Base-by-base conservation (phyloP, 352 stramenopile species). In the Phytophthora macrochlamydospora region DNA sequence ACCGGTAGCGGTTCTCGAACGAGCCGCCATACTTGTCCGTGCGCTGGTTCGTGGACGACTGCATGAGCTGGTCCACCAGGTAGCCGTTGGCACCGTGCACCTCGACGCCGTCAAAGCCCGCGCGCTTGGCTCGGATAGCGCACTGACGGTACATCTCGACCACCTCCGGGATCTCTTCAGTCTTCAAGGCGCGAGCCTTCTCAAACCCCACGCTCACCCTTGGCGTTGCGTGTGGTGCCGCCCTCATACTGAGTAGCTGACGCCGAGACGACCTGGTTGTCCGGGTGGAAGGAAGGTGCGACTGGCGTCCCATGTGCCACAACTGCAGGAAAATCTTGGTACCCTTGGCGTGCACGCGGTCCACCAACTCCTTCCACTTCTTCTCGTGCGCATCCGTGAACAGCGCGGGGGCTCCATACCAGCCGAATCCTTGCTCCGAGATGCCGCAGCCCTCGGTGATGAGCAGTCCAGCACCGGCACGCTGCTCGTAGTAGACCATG, bases 21-120 rank as follows among this genome's bases (percentile, higher is more conserved):
- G 58, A 83, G 44, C 87, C 87, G 42, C 85, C 87, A 51, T 94
- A 95, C 59, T 86, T 65, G 71, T 94, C 88, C 1, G 69, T 90
- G 43, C 83, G 78, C 35, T 77, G 61, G 71, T 95, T 97, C 43
- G 56, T 71, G 46, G 49, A 44, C 11, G 46, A 42, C 33, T 75
- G 61, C 55, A 75, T 37, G 45, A 75, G 71, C 54, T 71, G 61
- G 28, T 97, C 87, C 42, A 97, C 56, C 28, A 97, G 73, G 64
- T 97, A 97, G 24, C 90, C 91, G 58, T 97, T 93, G 11, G 81
- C 88, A 18, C n/a, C 59, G 71, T 97, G 90, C 29, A 98, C 56
- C 57, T 98, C 90, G 28, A 98, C 73, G 37, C 91, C 91, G 56
- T 98, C 92, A 60, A 72, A 97, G 89, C 45, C 96, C 18, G 89